These are phyloP conservation scores for Parastagonospora avenae DNA, from an alignment of 2,329 filamentous ascomycete genomes.

Conservation along the genomic window DNA sequence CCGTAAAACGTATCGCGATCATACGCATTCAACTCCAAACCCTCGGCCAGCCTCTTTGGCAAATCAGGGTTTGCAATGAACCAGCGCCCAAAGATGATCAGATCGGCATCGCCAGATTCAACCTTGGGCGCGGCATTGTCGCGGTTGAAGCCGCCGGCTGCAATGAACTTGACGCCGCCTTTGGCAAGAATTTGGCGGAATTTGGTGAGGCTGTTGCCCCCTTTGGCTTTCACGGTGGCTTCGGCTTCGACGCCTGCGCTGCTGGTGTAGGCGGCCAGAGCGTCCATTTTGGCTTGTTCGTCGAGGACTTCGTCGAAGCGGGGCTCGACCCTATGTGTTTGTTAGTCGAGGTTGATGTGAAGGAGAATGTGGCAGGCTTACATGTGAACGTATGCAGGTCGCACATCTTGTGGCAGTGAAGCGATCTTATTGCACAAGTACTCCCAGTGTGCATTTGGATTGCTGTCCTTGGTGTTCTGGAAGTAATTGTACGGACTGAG, in stretches of 20 bases:
- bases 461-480: constrained; percentile 50
- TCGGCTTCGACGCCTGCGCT: constrained; percentile 38
- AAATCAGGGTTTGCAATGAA: constrained; percentile 57
- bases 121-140: constrained; percentile 57
- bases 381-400: constrained; percentile 44
- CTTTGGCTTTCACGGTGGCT: constrained; percentile 30
- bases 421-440: constrained; percentile 51
- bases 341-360: neutral
- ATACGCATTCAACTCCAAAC: constrained; percentile 46
- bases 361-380: constrained; percentile 13
- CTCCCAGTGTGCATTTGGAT: constrained; percentile 53
- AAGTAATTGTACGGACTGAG: constrained; percentile 45
- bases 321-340: constrained; percentile 37
- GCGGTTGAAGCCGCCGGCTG: constrained; percentile 61
- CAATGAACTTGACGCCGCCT: constrained; percentile 59
- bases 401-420: constrained; percentile 31
- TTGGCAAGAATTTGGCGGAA: constrained; percentile 55
- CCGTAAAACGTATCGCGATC: constrained; percentile 55
- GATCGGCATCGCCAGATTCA: constrained; percentile 48
- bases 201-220: constrained; percentile 33
- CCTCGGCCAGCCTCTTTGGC: constrained; percentile 49
- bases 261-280: constrained; percentile 44
- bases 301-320: constrained; percentile 46
- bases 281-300: constrained; percentile 45
- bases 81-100: constrained; percentile 51